These are phyloP conservation scores for Cercophora sp. DNA, from an alignment of 495 filamentous ascomycete genomes.

Conservation along the genomic window DNA sequence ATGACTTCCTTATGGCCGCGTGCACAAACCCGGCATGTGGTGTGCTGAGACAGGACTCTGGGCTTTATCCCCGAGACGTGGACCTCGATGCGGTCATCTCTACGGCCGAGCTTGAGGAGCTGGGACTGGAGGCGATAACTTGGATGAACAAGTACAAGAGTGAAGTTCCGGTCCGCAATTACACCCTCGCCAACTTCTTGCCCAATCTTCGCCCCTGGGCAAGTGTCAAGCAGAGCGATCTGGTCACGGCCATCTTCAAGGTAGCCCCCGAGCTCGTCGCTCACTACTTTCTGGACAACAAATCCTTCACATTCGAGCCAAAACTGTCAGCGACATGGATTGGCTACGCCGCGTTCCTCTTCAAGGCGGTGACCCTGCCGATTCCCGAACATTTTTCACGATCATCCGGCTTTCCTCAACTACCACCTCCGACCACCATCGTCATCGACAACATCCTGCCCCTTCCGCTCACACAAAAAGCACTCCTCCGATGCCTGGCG, in stretches of 20 bases:
- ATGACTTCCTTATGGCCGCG: slow-evolving; percentile 66
- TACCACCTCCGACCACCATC: slow-evolving; percentile 71
- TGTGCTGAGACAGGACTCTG: slow-evolving; percentile 61
- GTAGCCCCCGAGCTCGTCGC: slow-evolving; percentile 79
- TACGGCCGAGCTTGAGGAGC: slow-evolving; percentile 50
- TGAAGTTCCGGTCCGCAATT: slow-evolving; percentile 70
- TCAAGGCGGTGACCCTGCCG: slow-evolving; percentile 68
- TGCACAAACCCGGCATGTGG: slow-evolving; percentile 69
- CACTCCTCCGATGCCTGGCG: slow-evolving; percentile 70
- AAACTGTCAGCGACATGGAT: slow-evolving; percentile 92
- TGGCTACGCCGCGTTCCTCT: slow-evolving; percentile 83
- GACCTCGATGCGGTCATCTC: slow-evolving; percentile 47
- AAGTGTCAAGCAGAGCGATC: slow-evolving; percentile 72
- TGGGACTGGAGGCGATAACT: slow-evolving; percentile 63
- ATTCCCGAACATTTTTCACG: slow-evolving; percentile 66
- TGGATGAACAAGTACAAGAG: slow-evolving; percentile 64
- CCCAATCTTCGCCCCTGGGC: slow-evolving; percentile 80
- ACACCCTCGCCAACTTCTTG: slow-evolving; percentile 67
- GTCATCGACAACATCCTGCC: slow-evolving; percentile 84
- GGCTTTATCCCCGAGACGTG: slow-evolving; percentile 68
- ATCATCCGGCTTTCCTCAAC: slow-evolving; percentile 45
- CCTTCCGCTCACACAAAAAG: slow-evolving; percentile 72
- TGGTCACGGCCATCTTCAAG: slow-evolving; percentile 74
- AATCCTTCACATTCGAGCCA: slow-evolving; percentile 80
- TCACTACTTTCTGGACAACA: slow-evolving; percentile 76